Base-by-base conservation (phyloP, 2,329 filamentous ascomycete species). In the Fusarium mundagurra region DNA sequence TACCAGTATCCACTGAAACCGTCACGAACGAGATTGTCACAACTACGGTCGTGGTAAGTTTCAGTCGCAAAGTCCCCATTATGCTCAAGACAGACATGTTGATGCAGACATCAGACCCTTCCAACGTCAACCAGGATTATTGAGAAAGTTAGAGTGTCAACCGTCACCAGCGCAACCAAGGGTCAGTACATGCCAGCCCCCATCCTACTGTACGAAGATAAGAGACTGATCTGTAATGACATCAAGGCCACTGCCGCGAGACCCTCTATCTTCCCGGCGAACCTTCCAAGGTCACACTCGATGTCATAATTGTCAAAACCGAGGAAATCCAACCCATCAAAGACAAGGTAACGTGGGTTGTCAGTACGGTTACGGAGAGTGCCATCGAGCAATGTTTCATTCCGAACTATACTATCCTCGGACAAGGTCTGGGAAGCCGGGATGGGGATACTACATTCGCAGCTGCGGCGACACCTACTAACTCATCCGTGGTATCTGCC, bases 111-210 rank as follows among this genome's bases (percentile, higher is more conserved):
- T 3, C 6, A 55, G 51, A 27, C 27, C 5, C 51, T 55, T 13
- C 34, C 34, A 13, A 9, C 34, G 1, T 17, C 17, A 29, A n/a
- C 0, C 6, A 38, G 2, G 8, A 5, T 6, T 4, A 39, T 54
- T 1, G 2, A 38, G 20, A 39, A 2, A 0, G 34, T 54, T 1
- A 29, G 0, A 7, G 24, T 54, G 13, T 0, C 1, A 29, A 54
- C 51, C 1, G 0, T 54, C 14, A 54, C 24, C 20, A 38, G 1
- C 24, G 1, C 20, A 4, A 54, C 51, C 3, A 13, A n/a, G 34
- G 51, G 51, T 54, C 0, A 22, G 51, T 27, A 17, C 4, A 54
- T 22, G 2, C 0, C 5, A 12, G 2, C 3, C 14, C 7, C 3
- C 0, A 29, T 38, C 24, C 2, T 29, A 6, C 4, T 1, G 1